phyloP scores from a whole-genome alignment of 2,329 filamentous ascomycete species.

The Pseudocercospora fuligena region DNA sequence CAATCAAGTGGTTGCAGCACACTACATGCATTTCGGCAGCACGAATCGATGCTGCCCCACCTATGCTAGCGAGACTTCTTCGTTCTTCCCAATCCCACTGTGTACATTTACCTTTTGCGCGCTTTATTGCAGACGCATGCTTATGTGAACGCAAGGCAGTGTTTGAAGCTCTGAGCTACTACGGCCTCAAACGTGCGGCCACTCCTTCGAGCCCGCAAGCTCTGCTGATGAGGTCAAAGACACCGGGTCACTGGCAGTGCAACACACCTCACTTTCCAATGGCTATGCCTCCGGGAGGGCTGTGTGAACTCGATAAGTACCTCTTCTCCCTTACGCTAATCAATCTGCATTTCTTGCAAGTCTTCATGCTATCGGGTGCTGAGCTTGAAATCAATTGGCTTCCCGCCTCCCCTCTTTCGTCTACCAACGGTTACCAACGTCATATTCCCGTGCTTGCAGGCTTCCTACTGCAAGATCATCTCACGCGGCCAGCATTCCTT shows the following conservation, averaged over 20 bases:
- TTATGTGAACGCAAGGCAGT: not conserved
- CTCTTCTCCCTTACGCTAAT: not conserved
- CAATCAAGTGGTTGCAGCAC: not conserved
- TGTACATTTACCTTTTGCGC: not conserved
- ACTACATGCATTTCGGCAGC: not conserved
- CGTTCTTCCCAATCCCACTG: not conserved
- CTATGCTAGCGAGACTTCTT: not conserved
- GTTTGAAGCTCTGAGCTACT: not conserved
- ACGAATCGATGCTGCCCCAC: not conserved
- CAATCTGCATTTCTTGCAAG: constrained; percentile 2
- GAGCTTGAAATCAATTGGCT: constrained; percentile 5
- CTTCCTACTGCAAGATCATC: not conserved
- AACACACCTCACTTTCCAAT: not conserved
- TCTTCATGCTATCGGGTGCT: not conserved
- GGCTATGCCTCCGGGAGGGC: not conserved
- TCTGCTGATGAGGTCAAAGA: not conserved
- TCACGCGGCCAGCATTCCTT: constrained; percentile 5
- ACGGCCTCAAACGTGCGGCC: not conserved
- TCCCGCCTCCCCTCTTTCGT: constrained; percentile 8
- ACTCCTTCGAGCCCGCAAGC: constrained; percentile 1
- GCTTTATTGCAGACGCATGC: not conserved
- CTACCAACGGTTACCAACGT: not conserved
- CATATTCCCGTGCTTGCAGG: not conserved
- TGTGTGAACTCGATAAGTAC: not conserved
- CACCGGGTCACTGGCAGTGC: not conserved